A percentile compares a stretch with the other conserved stretches of the same genome.
Conservation (phyloP, 2,329 filamentous ascomycete species). For the Colletotrichum sp. region DNA sequence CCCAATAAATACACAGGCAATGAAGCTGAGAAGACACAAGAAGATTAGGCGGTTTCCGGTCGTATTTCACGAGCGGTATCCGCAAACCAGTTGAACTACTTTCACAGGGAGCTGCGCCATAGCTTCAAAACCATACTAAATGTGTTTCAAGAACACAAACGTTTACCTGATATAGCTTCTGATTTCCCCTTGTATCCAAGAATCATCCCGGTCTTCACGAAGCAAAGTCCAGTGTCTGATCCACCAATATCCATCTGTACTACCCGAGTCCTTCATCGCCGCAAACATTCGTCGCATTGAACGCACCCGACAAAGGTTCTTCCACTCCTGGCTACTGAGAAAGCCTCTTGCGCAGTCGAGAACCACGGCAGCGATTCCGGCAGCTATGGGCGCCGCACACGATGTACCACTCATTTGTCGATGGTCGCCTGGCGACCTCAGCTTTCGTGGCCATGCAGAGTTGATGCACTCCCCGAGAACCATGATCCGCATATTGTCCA, state of each 20-base stretch:
- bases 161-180: not conserved
- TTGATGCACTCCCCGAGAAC: not conserved
- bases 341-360: not conserved
- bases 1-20: too few species aligned
- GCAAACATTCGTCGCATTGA: not conserved
- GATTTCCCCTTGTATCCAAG: not conserved
- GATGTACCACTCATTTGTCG: not conserved
- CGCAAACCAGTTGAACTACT: too few species aligned
- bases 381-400: not conserved
- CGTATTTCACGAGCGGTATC: too few species aligned
- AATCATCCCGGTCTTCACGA: fast-evolving
- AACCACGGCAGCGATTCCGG: not conserved
- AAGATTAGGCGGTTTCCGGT: too few species aligned
- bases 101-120: too few species aligned
- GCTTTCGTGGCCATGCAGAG: fast-evolving
- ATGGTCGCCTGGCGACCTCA: not conserved
- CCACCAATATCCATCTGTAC: not conserved
- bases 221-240: not conserved
- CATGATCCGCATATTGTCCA: not conserved
- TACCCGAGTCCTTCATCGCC: not conserved
- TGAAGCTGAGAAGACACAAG: too few species aligned
- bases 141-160: too few species aligned
- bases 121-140: too few species aligned
- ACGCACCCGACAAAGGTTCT: not conserved
- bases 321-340: not conserved